These are phyloP conservation scores for Aspergillus latus DNA, from an alignment of 2,329 filamentous ascomycete genomes.

Conservation along the genomic window DNA sequence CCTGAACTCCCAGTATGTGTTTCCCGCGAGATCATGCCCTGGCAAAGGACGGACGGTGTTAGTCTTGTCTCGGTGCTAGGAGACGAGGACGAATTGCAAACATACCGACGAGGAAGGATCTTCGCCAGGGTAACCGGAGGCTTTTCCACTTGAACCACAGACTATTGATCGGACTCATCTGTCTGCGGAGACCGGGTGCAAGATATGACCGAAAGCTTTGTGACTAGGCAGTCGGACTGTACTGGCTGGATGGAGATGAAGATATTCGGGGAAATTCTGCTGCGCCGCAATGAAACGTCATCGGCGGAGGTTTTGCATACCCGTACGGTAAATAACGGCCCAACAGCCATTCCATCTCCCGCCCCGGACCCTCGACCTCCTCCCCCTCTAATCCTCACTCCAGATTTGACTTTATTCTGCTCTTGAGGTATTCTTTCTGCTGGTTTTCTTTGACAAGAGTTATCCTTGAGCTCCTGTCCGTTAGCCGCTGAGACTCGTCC, in stretches of 20 bases:
- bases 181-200: slow-evolving; percentile 13
- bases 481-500: background rate
- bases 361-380: background rate
- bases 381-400: background rate
- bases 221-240: background rate
- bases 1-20: slow-evolving; percentile 68
- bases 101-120: slow-evolving; percentile 58
- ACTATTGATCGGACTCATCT: slow-evolving; percentile 44
- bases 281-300: slow-evolving; percentile 15
- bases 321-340: slow-evolving; percentile 15
- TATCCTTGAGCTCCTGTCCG: background rate
- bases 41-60: slow-evolving; percentile 4
- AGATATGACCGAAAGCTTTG: slow-evolving; percentile 2
- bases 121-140: slow-evolving; percentile 62
- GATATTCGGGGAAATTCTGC: slow-evolving; percentile 4
- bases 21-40: slow-evolving; percentile 63
- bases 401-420: background rate
- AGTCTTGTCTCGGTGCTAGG: background rate
- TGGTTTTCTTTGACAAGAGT: background rate
- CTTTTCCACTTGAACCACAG: slow-evolving; percentile 65
- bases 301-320: slow-evolving; percentile 11
- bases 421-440: background rate
- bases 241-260: background rate
- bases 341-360: slow-evolving; percentile 9
- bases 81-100: slow-evolving; percentile 10